Evolutionary conservation across 352 stramenopile genomes (phyloP).

Genomic region (Pythium aquatile): DNA sequence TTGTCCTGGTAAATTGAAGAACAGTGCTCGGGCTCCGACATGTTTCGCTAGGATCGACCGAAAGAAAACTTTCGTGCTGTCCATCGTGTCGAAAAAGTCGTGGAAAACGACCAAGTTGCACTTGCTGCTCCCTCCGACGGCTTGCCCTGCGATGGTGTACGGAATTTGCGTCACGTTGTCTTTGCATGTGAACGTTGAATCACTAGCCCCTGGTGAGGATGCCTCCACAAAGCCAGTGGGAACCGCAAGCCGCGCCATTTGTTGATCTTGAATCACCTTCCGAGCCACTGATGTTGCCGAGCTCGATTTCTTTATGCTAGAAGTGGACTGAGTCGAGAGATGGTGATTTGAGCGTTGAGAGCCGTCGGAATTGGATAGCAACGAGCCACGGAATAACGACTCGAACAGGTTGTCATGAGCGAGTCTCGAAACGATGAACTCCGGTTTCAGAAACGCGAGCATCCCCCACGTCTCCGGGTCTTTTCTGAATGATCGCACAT

Average conservation of each 20-base stretch:
- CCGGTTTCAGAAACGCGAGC: slow-evolving; percentile 52
- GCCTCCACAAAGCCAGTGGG: slow-evolving; percentile 41
- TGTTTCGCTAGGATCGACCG: slow-evolving; percentile 73
- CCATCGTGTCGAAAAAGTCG: slow-evolving; percentile 93
- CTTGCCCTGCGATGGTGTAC: slow-evolving; percentile 79
- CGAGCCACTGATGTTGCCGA: slow-evolving; percentile 34
- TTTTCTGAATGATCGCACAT: slow-evolving; percentile 36
- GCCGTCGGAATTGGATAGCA: not conserved
- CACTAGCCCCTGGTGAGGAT: slow-evolving; percentile 20
- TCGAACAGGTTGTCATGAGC: slow-evolving; percentile 5
- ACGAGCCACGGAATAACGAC: slow-evolving; percentile 4
- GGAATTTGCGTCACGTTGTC: slow-evolving; percentile 80
- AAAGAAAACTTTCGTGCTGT: slow-evolving; percentile 89
- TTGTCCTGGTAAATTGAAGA: slow-evolving; percentile 93
- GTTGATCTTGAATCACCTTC: slow-evolving; percentile 60
- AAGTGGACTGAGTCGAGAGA: not conserved
- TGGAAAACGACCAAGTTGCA: slow-evolving; percentile 91
- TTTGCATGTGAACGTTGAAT: slow-evolving; percentile 60
- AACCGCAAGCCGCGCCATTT: slow-evolving; percentile 71
- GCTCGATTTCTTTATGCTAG: slow-evolving; percentile 17
- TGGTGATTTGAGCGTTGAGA: not conserved
- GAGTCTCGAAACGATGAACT: slow-evolving; percentile 25
- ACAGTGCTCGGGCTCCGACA: slow-evolving; percentile 76
- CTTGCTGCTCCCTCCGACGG: slow-evolving; percentile 49
- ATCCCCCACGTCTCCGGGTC: slow-evolving; percentile 42